Base-by-base conservation (phyloP, 2,329 filamentous ascomycete genomes). In the Graphilbum fragrans region DNA sequence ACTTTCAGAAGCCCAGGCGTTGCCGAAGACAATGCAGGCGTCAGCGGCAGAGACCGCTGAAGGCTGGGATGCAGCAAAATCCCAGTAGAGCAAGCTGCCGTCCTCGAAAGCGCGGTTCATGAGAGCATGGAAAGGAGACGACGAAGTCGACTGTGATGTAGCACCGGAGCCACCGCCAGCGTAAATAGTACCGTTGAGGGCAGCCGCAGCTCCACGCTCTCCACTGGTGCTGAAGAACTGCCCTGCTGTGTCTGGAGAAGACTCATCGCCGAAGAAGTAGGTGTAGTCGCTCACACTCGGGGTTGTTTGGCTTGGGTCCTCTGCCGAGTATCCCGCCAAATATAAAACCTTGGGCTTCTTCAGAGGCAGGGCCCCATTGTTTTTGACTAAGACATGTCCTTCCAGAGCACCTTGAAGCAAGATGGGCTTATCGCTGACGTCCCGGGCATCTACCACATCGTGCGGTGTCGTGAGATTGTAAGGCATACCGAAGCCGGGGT, bases 381-480 rank as follows among this genome's bases (percentile, higher is more conserved):
- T 92, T 65, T 93, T 93, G 41, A 93, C 65, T 1, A 93, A 66
- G 20, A 88, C 82, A 39, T 82, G 84, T 5, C 76, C 72, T 8
- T 73, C 65, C 16, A 74, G 63, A 0, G 74, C 74, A 2, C 70
- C 69, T 39, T 72, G 63, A 10, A 76, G 52, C 1, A 74, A 56
- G 0, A 63, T 14, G 5, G 34, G 27, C 1, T 56, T 50, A 35
- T 59, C 61, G 0, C 69, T 66, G 2, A 63, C 55, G 51, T 77
- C 67, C 21, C 68, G 63, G 1, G 69, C 73, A 46, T 77, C 70
- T n/a, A 72, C 53, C 22, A 62, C 56, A 3, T 60, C 50, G 25
- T 72, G 67, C 0, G 63, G 63, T 21, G 58, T 44, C 0, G 59
- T 62, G 2, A 80, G 78, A 43, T 82, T 72, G 50, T 85, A 6